A percentile compares a stretch with the other conserved stretches of the same genome.
Conservation (phyloP, 352 stramenopile species). For the Phytopythium sindhum region DNA sequence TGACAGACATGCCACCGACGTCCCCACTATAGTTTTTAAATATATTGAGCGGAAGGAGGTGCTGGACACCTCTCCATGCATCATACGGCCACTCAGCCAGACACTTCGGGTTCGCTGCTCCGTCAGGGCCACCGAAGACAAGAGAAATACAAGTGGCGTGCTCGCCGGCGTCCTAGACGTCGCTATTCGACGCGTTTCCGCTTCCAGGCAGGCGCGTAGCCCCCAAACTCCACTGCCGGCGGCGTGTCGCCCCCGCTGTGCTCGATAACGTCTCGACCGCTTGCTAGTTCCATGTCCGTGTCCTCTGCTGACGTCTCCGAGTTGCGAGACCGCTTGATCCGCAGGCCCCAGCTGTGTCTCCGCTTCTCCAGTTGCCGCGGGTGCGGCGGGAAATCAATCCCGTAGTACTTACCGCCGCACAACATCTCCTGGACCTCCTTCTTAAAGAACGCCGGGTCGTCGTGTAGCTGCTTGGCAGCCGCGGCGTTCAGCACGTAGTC, state of each 20-base stretch:
- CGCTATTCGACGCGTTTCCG: conserved; percentile 53
- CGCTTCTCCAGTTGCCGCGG: conserved; percentile 55
- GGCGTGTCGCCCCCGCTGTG: conserved; percentile 19
- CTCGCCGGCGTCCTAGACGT: not conserved
- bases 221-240: conserved; percentile 39
- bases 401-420: conserved; percentile 55
- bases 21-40: not conserved
- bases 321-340: conserved; percentile 49
- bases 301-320: conserved; percentile 22
- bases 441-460: conserved; percentile 44
- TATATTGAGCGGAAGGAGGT: not conserved
- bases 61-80: not conserved
- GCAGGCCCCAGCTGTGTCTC: conserved; percentile 41
- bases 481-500: conserved; percentile 60
- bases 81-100: not conserved
- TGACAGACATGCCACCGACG: no score
- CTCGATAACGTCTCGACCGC: conserved; percentile 12
- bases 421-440: conserved; percentile 62
- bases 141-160: not conserved
- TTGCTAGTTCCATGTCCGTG: conserved; percentile 32
- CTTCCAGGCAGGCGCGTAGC: conserved; percentile 43
- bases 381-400: conserved; percentile 58
- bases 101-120: not conserved
- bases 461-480: conserved; percentile 53
- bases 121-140: not conserved